A percentile compares a stretch with the other conserved stretches of the same genome.
phyloP scores from a whole-genome alignment of 2,329 filamentous ascomycete species.

The Colletotrichum australisinense region DNA sequence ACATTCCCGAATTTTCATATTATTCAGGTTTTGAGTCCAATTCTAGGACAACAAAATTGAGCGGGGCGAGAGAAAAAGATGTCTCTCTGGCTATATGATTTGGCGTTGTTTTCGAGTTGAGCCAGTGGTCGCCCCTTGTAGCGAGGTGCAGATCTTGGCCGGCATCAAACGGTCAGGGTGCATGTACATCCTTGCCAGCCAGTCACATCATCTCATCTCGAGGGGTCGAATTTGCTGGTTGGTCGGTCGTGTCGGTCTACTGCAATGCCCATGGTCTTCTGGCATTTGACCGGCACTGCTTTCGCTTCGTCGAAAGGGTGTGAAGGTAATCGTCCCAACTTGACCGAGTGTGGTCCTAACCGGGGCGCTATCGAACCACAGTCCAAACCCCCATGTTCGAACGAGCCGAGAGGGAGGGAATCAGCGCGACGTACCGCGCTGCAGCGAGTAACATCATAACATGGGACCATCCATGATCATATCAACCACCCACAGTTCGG shows the following conservation, averaged over 20 bases:
- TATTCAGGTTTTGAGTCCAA: neutral
- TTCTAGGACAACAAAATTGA: neutral
- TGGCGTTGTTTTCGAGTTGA: neutral
- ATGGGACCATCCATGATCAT: neutral
- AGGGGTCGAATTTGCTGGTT: constrained; percentile 12
- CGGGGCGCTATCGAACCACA: constrained; percentile 20
- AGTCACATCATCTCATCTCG: constrained; percentile 13
- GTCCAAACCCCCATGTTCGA: constrained; percentile 1
- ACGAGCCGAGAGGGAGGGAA: neutral
- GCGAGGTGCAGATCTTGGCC: constrained; percentile 21
- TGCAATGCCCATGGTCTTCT: constrained; percentile 2
- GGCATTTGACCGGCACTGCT: constrained; percentile 29
- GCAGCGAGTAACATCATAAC: neutral
- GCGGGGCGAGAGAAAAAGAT: constrained; percentile 1
- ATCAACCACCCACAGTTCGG: neutral
- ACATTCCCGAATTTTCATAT: neutral
- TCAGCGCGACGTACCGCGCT: constrained; percentile 4
- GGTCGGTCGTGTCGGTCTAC: neutral
- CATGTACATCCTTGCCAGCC: constrained; percentile 4
- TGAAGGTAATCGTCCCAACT: constrained; percentile 24
- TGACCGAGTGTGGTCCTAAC: constrained; percentile 27
- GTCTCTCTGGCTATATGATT: constrained; percentile 10
- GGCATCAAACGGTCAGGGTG: constrained; percentile 14
- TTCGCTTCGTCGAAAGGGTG: constrained; percentile 26
- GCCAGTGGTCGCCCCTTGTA: constrained; percentile 1